Evolutionary conservation across 352 stramenopile species (phyloP).

Genomic region (Phytopythium delawarense): DNA sequence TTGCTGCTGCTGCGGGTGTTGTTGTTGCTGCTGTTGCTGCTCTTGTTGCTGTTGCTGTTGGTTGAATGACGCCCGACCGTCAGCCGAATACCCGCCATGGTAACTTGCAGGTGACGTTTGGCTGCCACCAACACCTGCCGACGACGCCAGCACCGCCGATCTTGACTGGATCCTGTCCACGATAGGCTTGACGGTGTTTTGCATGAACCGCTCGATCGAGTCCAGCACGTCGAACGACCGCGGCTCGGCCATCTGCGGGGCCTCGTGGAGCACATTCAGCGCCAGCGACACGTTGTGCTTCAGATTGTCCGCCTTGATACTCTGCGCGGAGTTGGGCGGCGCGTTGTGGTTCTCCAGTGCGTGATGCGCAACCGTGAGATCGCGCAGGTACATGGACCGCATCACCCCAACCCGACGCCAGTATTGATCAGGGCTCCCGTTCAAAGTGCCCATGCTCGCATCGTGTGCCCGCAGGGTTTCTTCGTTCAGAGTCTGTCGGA

Average conservation of each 20-base stretch:
- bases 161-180: conserved; percentile 51
- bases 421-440: conserved; percentile 1
- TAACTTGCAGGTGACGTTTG: background rate
- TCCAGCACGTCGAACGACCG: conserved; percentile 63
- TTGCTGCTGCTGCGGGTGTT: background rate
- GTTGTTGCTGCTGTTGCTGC: background rate
- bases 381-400: conserved; percentile 11
- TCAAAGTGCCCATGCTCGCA: conserved; percentile 1
- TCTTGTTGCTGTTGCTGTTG: background rate
- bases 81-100: background rate
- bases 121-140: background rate
- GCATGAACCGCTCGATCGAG: conserved; percentile 81
- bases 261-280: conserved; percentile 58
- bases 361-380: conserved; percentile 57
- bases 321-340: conserved; percentile 57
- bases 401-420: conserved; percentile 8
- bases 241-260: conserved; percentile 13
- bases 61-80: background rate
- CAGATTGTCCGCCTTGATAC: conserved; percentile 68
- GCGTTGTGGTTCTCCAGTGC: conserved; percentile 63
- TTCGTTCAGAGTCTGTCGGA: background rate
- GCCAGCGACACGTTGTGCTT: conserved; percentile 79
- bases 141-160: background rate
- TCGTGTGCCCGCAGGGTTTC: conserved; percentile 4
- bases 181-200: conserved; percentile 73